Evolutionary conservation across 805 yeast species (phyloP), one percentile per base, ranked within the genome.

Genomic region (Pichia manshurica): DNA sequence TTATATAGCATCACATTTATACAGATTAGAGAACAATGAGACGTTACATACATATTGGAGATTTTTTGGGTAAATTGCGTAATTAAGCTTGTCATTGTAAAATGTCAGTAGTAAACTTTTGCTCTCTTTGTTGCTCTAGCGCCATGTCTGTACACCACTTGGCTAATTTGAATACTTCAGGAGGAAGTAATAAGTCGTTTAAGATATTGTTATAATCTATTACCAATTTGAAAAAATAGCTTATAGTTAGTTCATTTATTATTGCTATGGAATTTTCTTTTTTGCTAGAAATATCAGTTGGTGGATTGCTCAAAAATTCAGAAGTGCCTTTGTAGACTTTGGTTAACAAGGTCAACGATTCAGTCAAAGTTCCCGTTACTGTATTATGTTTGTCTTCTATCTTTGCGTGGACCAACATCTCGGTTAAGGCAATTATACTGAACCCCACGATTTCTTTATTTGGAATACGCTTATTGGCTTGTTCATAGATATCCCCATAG

Each of bases 101-200:
- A 12, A 47, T 42, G 22, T 47, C 25, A 23, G 46, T 12, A 17
- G 21, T 35, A 34, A 50, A 43, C 33, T 46, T 28, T 46, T 65
- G 65, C 46, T 62, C 67, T 44, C 48, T 55, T 50, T 70, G 71
- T 48, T 77, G 78, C 16, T 78, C 79, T 46, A 78, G 68, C 15
- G 83, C 83, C 28, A 74, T 74, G 54, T 83, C 89, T 47, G 82
- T 72, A 23, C 84, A 84, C 82, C 87, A 79, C 58, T 82, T 81
- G 16, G 87, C 87, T 52, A 84, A 68, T 52, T 77, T 78, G 57
- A 78, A 78, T 5, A 84, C 85, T 41, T 79, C 78, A 3, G 83
- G 77, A 44, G 78, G 73, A 39, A 85, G 66, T 22, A 78, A 72
- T 53, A 84, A 73, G 56, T 83, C 89, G 59, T 82, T 82, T 50